Conservation (phyloP, 176 grass and related monocot species). For the Dendrocalamus sinicus region DNA sequence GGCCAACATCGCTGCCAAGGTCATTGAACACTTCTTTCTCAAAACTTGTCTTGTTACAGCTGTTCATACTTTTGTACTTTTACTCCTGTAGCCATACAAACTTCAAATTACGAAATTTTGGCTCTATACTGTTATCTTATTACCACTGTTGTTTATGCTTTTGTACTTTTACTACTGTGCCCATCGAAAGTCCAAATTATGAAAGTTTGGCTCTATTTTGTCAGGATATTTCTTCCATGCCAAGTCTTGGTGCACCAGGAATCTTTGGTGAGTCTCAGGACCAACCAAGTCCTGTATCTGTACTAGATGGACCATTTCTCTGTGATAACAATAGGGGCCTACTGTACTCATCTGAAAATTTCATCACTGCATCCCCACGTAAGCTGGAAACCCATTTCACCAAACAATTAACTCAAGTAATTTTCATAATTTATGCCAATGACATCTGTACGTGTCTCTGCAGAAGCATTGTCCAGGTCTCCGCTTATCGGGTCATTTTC, state of each 20-base stretch:
- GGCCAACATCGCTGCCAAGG: constrained; percentile 56
- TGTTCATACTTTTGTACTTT: neutral
- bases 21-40: constrained; percentile 30
- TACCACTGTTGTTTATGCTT: neutral
- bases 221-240: constrained; percentile 57
- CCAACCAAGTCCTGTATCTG: constrained; percentile 76
- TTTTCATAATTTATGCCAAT: constrained; percentile 7
- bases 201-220: constrained; percentile 30
- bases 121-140: neutral
- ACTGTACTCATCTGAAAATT: constrained; percentile 58
- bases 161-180: neutral
- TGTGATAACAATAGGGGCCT: constrained; percentile 58
- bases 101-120: constrained; percentile 4
- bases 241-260: constrained; percentile 46
- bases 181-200: constrained; percentile 32
- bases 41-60: neutral
- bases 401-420: neutral
- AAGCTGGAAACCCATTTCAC: constrained; percentile 50
- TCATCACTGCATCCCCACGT: constrained; percentile 63
- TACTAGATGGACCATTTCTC: constrained; percentile 66
- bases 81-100: neutral
- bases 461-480: constrained; percentile 87
- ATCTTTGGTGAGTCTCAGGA: constrained; percentile 54
- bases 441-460: constrained; percentile 31
- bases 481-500: constrained; percentile 78